Evolutionary conservation across 805 yeast genomes (phyloP), one percentile per base, ranked within the genome.

Genomic region (Barnettozyma vustinii): DNA sequence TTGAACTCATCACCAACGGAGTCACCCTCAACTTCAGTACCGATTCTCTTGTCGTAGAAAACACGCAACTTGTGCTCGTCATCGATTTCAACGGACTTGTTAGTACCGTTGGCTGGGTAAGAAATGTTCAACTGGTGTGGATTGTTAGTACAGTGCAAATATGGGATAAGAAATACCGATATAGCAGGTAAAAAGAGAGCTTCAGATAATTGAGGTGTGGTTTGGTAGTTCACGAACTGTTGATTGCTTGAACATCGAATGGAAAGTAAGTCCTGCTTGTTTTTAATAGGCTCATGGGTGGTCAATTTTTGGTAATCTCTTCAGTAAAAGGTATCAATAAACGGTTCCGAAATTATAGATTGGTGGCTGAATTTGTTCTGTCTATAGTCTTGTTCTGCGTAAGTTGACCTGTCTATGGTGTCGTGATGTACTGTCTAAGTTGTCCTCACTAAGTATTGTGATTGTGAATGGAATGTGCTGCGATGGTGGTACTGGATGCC

Each of bases 71-170:
- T 91, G 85, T 91, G 98, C 78, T 94, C 99, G 74, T 94, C 99
- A 72, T 94, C 99, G 70, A 94, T 88, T 64, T 94, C 98, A 75
- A 92, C 79, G 77, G 87, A 77, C 83, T 94, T 94, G 80, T 94
- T 97, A 69, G 99, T 86, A 84, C 99, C 99, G 89, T 94, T 95
- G 77, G 96, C 92, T 81, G 99, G 99, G 84, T 87, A 94, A 75
- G 99, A 87, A 80, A 94, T 92, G 86, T 94, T 94, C 78, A 94
- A 91, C 98, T 50, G 27, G 26, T 9, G 20, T 12, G 21, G 9
- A 13, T 12, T 44, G 52, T 50, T 50, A 50, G 52, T 50, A 50
- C 21, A 23, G n/a, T 18, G 32, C 16, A 30, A 13, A 30, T 30
- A 30, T 30, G 16, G 33, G 27, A 39, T 39, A 21, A n/a, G 18